phyloP scores from a whole-genome alignment of 2,329 filamentous ascomycete species.

The Emergomyces africanus region DNA sequence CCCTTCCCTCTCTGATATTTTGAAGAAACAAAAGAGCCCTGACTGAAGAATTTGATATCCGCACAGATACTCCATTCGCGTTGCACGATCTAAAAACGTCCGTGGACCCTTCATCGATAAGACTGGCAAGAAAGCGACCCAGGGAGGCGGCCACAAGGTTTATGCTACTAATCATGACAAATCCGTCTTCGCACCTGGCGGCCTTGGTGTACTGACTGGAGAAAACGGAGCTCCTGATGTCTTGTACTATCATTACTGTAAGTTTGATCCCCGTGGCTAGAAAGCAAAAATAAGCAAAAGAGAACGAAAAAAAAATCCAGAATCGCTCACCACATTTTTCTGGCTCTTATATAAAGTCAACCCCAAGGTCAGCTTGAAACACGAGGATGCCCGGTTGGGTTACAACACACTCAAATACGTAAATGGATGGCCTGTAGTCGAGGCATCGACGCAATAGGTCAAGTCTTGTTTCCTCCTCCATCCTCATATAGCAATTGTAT shows the following conservation, averaged over 20 bases:
- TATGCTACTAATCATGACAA: conserved; percentile 27
- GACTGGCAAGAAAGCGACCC: conserved; percentile 14
- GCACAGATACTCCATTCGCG: conserved; percentile 22
- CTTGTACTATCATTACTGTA: conserved; percentile 29
- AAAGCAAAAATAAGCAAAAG: not conserved
- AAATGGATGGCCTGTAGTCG: conserved; percentile 25
- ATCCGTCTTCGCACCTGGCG: conserved; percentile 27
- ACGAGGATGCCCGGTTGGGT: conserved; percentile 24
- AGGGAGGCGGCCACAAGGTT: conserved; percentile 21
- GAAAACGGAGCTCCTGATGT: conserved; percentile 18
- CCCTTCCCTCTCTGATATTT: not conserved
- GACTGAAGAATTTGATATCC: not conserved
- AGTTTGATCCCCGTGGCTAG: conserved; percentile 4
- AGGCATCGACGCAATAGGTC: not conserved
- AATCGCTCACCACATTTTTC: not conserved
- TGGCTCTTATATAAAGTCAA: not conserved
- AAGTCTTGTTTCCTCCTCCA: not conserved
- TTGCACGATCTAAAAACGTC: conserved; percentile 22
- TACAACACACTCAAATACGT: conserved; percentile 26
- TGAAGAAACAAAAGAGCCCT: not conserved
- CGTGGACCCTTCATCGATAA: conserved; percentile 25
- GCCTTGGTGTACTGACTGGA: conserved; percentile 21
- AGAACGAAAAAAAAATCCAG: not conserved
- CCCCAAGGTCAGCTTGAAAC: not conserved
- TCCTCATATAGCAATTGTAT: not conserved